Conservation (phyloP, 2,329 filamentous ascomycete genomes). For the Ascosphaera aggregata region DNA sequence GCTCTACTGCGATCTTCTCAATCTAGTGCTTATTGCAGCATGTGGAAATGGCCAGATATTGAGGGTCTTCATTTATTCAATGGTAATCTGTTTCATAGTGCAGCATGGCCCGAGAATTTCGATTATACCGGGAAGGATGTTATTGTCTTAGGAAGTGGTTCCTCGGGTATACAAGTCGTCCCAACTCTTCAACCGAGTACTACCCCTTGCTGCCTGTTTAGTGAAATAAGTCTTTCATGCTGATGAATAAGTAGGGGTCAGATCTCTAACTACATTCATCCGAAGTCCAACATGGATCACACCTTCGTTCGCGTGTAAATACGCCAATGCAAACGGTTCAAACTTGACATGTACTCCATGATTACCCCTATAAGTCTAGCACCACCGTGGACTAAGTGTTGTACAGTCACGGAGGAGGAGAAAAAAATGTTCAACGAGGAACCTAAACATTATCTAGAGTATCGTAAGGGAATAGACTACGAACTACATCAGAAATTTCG, state of each 20-base stretch:
- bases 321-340: constrained; percentile 4
- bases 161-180: constrained; percentile 20
- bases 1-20: constrained; percentile 7
- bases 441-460: constrained; percentile 9
- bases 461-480: constrained; percentile 13
- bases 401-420: constrained; percentile 10
- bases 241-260: constrained; percentile 4
- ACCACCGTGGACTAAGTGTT: constrained; percentile 5
- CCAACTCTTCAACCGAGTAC: constrained; percentile 18
- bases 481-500: constrained; percentile 10
- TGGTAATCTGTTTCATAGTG: constrained; percentile 22
- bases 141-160: constrained; percentile 13
- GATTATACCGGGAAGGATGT: constrained; percentile 12
- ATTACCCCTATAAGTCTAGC: constrained; percentile 4
- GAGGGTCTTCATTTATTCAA: constrained; percentile 23
- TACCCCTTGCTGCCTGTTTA: constrained; percentile 9
- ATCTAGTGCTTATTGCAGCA: constrained; percentile 2
- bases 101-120: constrained; percentile 18
- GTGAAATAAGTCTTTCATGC: constrained; percentile 16
- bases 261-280: constrained; percentile 12
- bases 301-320: constrained; percentile 9
- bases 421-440: constrained; percentile 9
- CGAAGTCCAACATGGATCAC: constrained; percentile 13
- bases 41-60: constrained; percentile 24
- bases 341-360: constrained; percentile 4